Evolutionary conservation across 1,139 yeast species (phyloP), one percentile per base, ranked within the genome.

Genomic region (Kurtzmaniella natalensis): DNA sequence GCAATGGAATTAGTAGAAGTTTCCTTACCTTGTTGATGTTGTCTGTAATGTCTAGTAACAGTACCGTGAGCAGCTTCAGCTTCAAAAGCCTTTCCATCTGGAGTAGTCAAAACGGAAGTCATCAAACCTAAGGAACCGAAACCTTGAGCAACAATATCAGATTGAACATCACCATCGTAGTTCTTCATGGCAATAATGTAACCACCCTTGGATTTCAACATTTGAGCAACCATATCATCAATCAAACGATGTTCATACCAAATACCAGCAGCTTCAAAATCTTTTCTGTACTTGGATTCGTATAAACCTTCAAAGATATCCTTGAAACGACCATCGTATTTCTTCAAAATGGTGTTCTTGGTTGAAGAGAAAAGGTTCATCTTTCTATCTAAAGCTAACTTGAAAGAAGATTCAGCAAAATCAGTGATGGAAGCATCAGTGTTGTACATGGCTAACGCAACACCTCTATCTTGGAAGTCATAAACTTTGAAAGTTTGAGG

Each of bases 171-270:
- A 60, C 97, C 97, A 57, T 89, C 97, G 64, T 89, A 89, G 70
- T 89, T 89, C 72, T 89, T 89, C 78, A 89, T 76, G 37, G 97
- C 97, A 67, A 89, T 81, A 48, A 89, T 82, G 62, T 75, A 89
- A 11, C 97, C 97, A 50, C 97, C 97, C 59, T 78, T 78, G 35
- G 96, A 86, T 70, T 89, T 89, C 61, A 89, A 69, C 96, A 89
- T 89, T 69, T 89, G 96, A 16, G 97, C 97, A 41, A 89, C 97
- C 97, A 89, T 89, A 59, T 89, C 97, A 63, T 89, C 97, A 48
- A 89, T 89, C 55, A 89, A 72, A 55, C 97, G 78, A 72, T 89
- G 97, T 68, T 89, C 96, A 61, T 85, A 89, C 89, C 94, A 88
- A 59, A 89, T 82, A 18, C 87, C 92, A 32, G 70, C 69, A 35